phyloP scores from a whole-genome alignment of 176 grass and related monocot genomes.

The Cymbopogon citratus region DNA sequence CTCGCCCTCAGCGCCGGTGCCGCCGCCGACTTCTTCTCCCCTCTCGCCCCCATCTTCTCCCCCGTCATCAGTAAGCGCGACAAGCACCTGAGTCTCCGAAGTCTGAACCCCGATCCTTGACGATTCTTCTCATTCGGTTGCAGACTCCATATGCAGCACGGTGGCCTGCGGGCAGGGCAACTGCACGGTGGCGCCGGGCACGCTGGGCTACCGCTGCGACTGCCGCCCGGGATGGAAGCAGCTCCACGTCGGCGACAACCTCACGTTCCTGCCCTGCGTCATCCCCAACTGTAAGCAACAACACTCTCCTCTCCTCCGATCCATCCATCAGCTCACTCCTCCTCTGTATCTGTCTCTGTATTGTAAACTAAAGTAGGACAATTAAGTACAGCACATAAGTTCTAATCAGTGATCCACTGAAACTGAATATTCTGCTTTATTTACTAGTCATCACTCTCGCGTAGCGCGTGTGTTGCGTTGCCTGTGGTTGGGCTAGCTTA shows the following conservation, averaged over 20 bases:
- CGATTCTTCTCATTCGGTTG: not conserved
- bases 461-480: not conserved
- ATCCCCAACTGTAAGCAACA: constrained; percentile 72
- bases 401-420: not conserved
- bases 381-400: not conserved
- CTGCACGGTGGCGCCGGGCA: constrained; percentile 41
- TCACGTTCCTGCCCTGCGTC: constrained; percentile 81
- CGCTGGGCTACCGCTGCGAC: constrained; percentile 59
- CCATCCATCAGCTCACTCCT: not conserved
- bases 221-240: constrained; percentile 77
- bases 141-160: constrained; percentile 57
- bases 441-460: not conserved
- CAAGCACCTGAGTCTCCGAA: not conserved
- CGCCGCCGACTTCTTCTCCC: constrained; percentile 68
- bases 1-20: not conserved
- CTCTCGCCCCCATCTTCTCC: constrained; percentile 48
- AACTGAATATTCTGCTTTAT: not conserved
- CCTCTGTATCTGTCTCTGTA: not conserved
- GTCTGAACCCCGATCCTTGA: not conserved
- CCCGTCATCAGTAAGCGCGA: constrained; percentile 48
- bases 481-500: not conserved
- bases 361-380: not conserved
- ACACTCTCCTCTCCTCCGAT: not conserved
- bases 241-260: constrained; percentile 53
- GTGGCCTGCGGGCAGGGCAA: constrained; percentile 74